Evolutionary conservation across 2,329 filamentous ascomycete species (phyloP).

Genomic region (Colletotrichum paranaense): DNA sequence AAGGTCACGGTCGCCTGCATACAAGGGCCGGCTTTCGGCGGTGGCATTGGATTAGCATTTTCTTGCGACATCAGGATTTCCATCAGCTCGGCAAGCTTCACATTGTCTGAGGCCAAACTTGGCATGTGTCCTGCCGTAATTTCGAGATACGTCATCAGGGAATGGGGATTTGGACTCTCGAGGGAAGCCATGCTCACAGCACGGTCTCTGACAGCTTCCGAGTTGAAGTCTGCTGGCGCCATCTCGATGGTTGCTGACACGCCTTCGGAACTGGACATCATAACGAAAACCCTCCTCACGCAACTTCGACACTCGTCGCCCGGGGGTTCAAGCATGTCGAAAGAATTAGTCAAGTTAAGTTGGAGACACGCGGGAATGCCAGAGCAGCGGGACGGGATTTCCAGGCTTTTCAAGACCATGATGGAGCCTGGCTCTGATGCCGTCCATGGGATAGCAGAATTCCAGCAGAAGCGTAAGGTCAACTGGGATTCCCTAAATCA

Average conservation of each 20-base stretch:
- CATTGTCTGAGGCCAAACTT: constrained; percentile 53
- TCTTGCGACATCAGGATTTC: constrained; percentile 52
- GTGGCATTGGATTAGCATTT: constrained; percentile 56
- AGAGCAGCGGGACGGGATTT: neutral
- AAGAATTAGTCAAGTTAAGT: neutral
- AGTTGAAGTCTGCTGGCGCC: neutral
- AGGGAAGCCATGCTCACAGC: constrained; percentile 51
- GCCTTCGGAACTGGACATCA: neutral
- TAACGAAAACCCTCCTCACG: neutral
- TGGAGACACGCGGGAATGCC: neutral
- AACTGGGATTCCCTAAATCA: neutral
- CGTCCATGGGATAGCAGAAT: neutral
- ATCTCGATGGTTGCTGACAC: neutral
- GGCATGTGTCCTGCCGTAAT: constrained; percentile 51
- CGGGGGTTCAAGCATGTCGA: neutral
- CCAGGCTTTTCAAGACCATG: neutral
- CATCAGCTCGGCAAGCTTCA: constrained; percentile 38
- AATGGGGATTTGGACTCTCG: constrained; percentile 50
- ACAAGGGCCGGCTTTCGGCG: constrained; percentile 55
- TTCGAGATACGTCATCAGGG: constrained; percentile 51
- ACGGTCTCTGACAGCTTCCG: constrained; percentile 24
- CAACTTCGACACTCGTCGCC: neutral
- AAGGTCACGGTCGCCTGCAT: constrained; percentile 54
- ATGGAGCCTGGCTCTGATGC: neutral
- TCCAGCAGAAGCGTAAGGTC: neutral